Evolutionary conservation across 495 filamentous ascomycete species (phyloP).

Genomic region (Immersiella caudata): DNA sequence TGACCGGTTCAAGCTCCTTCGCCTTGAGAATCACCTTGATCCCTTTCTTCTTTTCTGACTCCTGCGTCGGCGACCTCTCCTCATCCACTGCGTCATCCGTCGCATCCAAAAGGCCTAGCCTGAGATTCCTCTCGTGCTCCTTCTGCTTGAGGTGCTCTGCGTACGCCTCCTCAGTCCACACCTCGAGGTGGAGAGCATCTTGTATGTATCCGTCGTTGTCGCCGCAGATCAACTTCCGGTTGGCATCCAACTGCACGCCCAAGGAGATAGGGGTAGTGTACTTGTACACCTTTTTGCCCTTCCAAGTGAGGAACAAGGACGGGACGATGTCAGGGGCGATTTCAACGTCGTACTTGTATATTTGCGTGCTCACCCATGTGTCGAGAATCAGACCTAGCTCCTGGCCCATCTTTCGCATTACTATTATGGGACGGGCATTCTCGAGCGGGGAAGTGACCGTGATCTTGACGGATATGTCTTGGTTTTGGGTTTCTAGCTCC

Average conservation of each 20-base stretch:
- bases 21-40: slow-evolving; percentile 60
- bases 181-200: slow-evolving; percentile 66
- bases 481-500: slow-evolving; percentile 4
- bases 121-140: slow-evolving; percentile 37
- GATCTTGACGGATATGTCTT: slow-evolving; percentile 20
- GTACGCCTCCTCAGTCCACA: slow-evolving; percentile 67
- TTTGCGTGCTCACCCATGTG: slow-evolving; percentile 24
- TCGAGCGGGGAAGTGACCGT: slow-evolving; percentile 23
- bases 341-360: background rate
- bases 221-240: slow-evolving; percentile 36
- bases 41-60: slow-evolving; percentile 49
- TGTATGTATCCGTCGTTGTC: slow-evolving; percentile 42
- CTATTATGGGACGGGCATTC: slow-evolving; percentile 18
- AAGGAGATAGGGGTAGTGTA: slow-evolving; percentile 71
- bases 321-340: slow-evolving; percentile 23
- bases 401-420: slow-evolving; percentile 25
- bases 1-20: slow-evolving; percentile 42
- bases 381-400: slow-evolving; percentile 24
- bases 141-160: slow-evolving; percentile 47
- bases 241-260: slow-evolving; percentile 54
- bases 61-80: slow-evolving; percentile 15
- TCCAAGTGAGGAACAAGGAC: slow-evolving; percentile 77
- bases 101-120: slow-evolving; percentile 31
- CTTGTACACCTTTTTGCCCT: slow-evolving; percentile 69
- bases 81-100: slow-evolving; percentile 17